A percentile compares a stretch with the other conserved stretches of the same genome.
Conservation (phyloP, 306 rosid species). For the Lathyrus oleraceus region DNA sequence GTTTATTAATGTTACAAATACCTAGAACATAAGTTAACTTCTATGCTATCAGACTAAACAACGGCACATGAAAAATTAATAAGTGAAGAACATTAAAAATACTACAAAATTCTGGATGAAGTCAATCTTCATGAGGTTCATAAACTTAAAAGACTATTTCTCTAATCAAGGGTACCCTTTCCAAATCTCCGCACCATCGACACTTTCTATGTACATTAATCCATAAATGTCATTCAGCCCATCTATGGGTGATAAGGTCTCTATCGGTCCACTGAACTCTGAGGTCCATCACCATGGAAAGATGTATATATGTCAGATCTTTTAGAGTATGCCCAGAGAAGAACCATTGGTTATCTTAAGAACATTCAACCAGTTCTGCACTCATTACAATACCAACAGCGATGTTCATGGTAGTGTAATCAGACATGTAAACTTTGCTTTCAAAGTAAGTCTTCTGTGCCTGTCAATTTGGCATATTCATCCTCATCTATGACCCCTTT, state of each 20-base stretch:
- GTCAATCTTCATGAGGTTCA: slow-evolving; percentile 15
- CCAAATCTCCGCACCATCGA: slow-evolving; percentile 1
- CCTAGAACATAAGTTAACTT: slow-evolving; percentile 16
- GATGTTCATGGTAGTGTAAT: slow-evolving; percentile 20
- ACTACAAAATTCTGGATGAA: slow-evolving; percentile 12
- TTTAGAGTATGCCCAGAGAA: slow-evolving; percentile 9
- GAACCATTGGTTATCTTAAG: slow-evolving; percentile 17
- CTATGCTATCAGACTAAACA: slow-evolving; percentile 9
- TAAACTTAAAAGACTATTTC: neutral
- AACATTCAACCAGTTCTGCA: neutral
- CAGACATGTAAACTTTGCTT: slow-evolving; percentile 18
- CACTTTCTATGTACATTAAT: slow-evolving; percentile 21
- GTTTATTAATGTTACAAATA: slow-evolving; percentile 19
- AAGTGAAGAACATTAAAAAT: neutral
- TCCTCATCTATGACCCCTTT: slow-evolving; percentile 73
- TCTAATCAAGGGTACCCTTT: too few species aligned
- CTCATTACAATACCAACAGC: slow-evolving; percentile 18
- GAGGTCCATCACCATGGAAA: neutral
- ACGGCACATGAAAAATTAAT: neutral
- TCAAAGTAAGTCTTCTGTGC: slow-evolving; percentile 79
- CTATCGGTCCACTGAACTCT: slow-evolving; percentile 13
- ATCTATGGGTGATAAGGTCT: slow-evolving; percentile 2
- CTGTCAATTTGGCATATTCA: slow-evolving; percentile 79
- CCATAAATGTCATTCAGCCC: slow-evolving; percentile 7
- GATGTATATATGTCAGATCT: slow-evolving; percentile 23